phyloP scores from a whole-genome alignment of 1,284 basidiomycete species.

The Fomes fomentarius region DNA sequence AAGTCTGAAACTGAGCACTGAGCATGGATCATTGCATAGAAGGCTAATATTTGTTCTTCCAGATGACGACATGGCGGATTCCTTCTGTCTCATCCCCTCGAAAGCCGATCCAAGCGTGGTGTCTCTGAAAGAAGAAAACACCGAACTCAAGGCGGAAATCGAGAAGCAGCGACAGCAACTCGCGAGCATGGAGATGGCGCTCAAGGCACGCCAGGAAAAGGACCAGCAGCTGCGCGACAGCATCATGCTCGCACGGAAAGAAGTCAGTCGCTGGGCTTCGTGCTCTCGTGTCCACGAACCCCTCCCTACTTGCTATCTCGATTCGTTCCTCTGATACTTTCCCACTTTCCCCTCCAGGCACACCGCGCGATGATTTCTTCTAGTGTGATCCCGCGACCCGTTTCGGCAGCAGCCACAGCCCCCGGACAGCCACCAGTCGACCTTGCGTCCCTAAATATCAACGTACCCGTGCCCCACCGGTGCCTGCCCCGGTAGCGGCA shows the following conservation, averaged over 20 bases:
- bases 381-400: conserved; percentile 48
- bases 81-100: conserved; percentile 73
- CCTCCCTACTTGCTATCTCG: background rate
- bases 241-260: conserved; percentile 76
- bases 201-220: conserved; percentile 74
- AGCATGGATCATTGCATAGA: too few species aligned
- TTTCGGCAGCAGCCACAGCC: background rate
- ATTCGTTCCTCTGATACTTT: background rate
- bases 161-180: conserved; percentile 59
- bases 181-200: conserved; percentile 57
- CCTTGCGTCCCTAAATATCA: conserved; percentile 56
- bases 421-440: conserved; percentile 43
- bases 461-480: conserved; percentile 53
- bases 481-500: conserved; percentile 55
- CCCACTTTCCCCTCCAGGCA: conserved; percentile 49
- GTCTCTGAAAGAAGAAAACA: conserved; percentile 68
- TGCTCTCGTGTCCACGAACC: background rate
- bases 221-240: conserved; percentile 77
- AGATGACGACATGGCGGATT: conserved; percentile 71
- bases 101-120: conserved; percentile 52
- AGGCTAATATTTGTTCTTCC: background rate
- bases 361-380: conserved; percentile 78
- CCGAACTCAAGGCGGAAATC: conserved; percentile 58
- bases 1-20: too few species aligned
- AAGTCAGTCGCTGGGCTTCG: conserved; percentile 52